Percentiles rank a stretch among this genome's conserved stretches.
These are phyloP conservation scores for Magnolia kwangsiensis DNA, from an alignment of 164 flowering plant species.

Conservation along the genomic window DNA sequence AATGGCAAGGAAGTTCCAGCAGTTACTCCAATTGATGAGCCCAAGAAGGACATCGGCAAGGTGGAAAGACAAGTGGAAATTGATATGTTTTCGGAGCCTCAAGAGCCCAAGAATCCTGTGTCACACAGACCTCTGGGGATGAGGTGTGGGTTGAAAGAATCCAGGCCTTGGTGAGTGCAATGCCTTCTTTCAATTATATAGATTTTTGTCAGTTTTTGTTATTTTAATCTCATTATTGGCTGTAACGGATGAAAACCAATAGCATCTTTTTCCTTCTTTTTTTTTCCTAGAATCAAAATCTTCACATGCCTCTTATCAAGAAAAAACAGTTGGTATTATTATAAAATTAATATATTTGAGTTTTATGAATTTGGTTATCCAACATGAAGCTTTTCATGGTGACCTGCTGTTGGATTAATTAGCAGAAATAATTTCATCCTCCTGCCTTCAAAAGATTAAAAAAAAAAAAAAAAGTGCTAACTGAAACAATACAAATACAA, in stretches of 20 bases:
- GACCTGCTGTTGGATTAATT: neutral
- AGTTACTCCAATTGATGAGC: slow-evolving; percentile 24
- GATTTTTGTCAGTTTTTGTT: neutral
- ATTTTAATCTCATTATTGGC: neutral
- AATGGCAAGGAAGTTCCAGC: slow-evolving; percentile 21
- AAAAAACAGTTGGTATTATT: neutral
- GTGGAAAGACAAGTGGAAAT: slow-evolving; percentile 31
- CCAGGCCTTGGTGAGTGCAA: slow-evolving; percentile 72
- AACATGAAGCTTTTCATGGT: no score
- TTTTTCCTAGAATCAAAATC: neutral
- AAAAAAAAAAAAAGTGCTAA: no score
- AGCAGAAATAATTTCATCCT: neutral
- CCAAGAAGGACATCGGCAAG: slow-evolving; percentile 34
- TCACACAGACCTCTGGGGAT: slow-evolving; percentile 29
- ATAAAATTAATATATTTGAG: neutral
- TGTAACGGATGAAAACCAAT: neutral
- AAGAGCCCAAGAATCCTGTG: slow-evolving; percentile 35
- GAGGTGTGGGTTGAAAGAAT: slow-evolving; percentile 65
- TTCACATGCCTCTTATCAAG: neutral
- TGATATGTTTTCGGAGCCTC: slow-evolving; percentile 32
- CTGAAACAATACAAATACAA: neutral
- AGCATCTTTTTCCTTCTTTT: neutral
- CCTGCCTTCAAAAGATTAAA: neutral
- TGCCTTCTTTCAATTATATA: neutral
- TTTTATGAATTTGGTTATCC: neutral